Conservation (phyloP, 768 basidiomycete species). For the Erythrobasidium yunnanense region DNA sequence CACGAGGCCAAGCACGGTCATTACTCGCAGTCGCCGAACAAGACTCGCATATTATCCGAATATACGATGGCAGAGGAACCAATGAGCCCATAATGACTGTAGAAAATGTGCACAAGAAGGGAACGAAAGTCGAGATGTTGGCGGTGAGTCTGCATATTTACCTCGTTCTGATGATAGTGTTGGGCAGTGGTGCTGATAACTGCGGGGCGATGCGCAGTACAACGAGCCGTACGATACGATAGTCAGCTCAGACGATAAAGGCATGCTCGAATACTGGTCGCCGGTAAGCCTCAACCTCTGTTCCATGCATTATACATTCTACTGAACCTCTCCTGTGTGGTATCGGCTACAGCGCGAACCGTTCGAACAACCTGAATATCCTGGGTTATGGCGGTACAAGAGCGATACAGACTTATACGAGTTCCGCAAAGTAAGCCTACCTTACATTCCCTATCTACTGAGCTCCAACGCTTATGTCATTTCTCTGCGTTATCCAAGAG, state of each 20-base stretch:
- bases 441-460: not conserved
- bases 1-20: slow-evolving; percentile 71
- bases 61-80: slow-evolving; percentile 86
- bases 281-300: slow-evolving; percentile 43
- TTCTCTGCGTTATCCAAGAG: slow-evolving; percentile 48
- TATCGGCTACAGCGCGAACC: slow-evolving; percentile 56
- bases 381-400: slow-evolving; percentile 80
- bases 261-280: slow-evolving; percentile 94
- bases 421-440: slow-evolving; percentile 76
- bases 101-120: slow-evolving; percentile 58
- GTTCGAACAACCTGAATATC: slow-evolving; percentile 67
- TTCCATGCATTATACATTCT: no score
- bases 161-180: not conserved
- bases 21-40: slow-evolving; percentile 81
- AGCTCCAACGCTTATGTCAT: not conserved
- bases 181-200: not conserved
- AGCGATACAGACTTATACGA: slow-evolving; percentile 87
- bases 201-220: no score
- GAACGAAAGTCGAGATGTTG: slow-evolving; percentile 74
- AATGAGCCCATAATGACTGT: slow-evolving; percentile 65
- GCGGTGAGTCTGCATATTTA: slow-evolving; percentile 49
- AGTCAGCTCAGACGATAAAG: slow-evolving; percentile 83
- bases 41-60: slow-evolving; percentile 58
- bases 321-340: no score
- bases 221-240: slow-evolving; percentile 81